Percentiles rank a stretch among this genome's conserved stretches.
These are phyloP conservation scores for Backusella sp. DNA, from an alignment of 192 early-diverging fungal genomes.

Conservation along the genomic window DNA sequence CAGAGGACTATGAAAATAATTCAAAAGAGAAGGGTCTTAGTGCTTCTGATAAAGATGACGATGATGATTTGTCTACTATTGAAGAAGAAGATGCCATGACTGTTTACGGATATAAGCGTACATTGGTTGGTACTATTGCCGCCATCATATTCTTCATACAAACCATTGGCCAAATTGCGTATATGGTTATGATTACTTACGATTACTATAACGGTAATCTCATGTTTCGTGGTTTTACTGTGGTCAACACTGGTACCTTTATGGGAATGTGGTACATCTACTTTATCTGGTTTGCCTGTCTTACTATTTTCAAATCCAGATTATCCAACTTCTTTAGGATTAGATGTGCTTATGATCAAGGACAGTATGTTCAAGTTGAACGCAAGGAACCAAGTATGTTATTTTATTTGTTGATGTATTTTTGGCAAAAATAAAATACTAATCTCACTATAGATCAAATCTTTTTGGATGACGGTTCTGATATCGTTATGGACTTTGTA, in stretches of 20 bases:
- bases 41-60: not conserved
- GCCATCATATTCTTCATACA: constrained; percentile 35
- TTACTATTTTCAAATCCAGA: constrained; percentile 40
- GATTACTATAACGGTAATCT: constrained; percentile 46
- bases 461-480: constrained; percentile 36
- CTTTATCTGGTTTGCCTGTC: constrained; percentile 42
- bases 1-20: not conserved
- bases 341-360: constrained; percentile 38
- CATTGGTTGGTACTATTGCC: constrained; percentile 38
- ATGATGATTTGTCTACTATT: not conserved
- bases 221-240: constrained; percentile 36
- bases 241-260: constrained; percentile 41
- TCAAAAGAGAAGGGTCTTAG: not conserved
- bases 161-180: constrained; percentile 35
- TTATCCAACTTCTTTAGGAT: constrained; percentile 55
- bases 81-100: constrained; percentile 28
- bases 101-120: constrained; percentile 43
- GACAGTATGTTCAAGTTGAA: constrained; percentile 49
- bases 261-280: constrained; percentile 52
- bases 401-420: not conserved
- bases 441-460: constrained; percentile 22
- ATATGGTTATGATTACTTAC: constrained; percentile 38
- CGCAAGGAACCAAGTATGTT: constrained; percentile 27
- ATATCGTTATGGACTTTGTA: constrained; percentile 33
- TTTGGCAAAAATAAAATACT: not conserved